These are phyloP conservation scores for Populus trichocarpa DNA, from an alignment of 441 rosid species.

Conservation along the genomic window DNA sequence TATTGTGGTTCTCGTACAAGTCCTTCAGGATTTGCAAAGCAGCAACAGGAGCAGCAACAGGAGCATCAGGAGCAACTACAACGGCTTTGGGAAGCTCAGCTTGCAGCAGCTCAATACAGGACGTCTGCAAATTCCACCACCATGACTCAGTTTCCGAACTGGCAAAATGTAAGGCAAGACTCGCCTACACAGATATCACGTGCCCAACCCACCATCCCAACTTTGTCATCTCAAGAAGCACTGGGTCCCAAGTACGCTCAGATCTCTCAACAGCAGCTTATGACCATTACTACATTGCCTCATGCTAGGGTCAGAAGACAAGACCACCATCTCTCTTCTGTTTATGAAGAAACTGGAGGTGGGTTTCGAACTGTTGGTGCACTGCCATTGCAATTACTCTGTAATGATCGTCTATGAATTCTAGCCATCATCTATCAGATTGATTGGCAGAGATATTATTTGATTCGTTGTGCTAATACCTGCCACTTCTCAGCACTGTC, in stretches of 20 bases:
- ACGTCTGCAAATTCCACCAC: slow-evolving; percentile 28
- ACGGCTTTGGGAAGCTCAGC: slow-evolving; percentile 41
- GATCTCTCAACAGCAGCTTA: slow-evolving; percentile 45
- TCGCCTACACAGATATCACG: slow-evolving; percentile 20
- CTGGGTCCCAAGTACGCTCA: slow-evolving; percentile 33
- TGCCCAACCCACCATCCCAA: slow-evolving; percentile 16
- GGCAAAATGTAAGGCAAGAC: slow-evolving; percentile 45
- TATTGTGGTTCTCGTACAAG: slow-evolving; percentile 30
- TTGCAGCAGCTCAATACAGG: slow-evolving; percentile 36
- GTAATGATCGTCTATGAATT: slow-evolving; percentile 42
- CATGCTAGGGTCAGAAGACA: slow-evolving; percentile 39
- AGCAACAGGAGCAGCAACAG: slow-evolving; percentile 25
- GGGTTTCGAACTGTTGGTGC: slow-evolving; percentile 40
- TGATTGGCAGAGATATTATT: slow-evolving; percentile 4
- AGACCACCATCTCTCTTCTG: slow-evolving; percentile 44
- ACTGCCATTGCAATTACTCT: slow-evolving; percentile 58
- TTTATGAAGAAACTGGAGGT: slow-evolving; percentile 37
- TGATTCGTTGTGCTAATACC: slow-evolving; percentile 10
- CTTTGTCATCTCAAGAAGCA: slow-evolving; percentile 28
- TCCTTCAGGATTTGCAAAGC: slow-evolving; percentile 28
- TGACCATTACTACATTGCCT: slow-evolving; percentile 35
- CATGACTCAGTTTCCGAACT: slow-evolving; percentile 30
- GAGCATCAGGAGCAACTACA: slow-evolving; percentile 12
- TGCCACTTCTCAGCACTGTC: neutral
- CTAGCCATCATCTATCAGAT: neutral